Conservation (phyloP, 345 rosid genomes). For the Camelina hispida region DNA sequence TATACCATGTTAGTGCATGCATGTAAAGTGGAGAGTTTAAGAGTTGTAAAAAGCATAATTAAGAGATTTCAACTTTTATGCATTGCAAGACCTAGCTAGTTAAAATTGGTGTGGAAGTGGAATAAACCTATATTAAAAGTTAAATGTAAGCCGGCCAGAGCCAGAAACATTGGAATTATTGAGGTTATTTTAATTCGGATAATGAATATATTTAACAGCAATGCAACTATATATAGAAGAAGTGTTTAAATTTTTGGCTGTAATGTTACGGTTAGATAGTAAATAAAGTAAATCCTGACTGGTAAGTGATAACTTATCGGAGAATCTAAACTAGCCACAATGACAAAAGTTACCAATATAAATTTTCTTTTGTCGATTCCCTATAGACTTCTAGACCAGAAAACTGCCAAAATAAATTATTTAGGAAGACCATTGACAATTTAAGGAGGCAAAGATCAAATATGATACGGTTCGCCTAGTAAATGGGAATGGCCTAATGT, state of each 20-base stretch:
- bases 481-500: slow-evolving; percentile 28
- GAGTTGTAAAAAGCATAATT: neutral
- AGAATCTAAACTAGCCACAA: neutral
- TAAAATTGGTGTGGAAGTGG: neutral
- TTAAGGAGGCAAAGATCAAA: slow-evolving; percentile 24
- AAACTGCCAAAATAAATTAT: slow-evolving; percentile 5
- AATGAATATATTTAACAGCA: neutral
- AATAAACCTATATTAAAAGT: neutral
- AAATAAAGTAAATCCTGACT: too few species aligned
- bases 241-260: neutral
- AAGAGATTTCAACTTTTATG: slow-evolving; percentile 1
- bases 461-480: slow-evolving; percentile 16
- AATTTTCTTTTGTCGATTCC: neutral
- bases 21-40: slow-evolving; percentile 6
- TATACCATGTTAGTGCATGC: slow-evolving; percentile 25
- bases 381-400: neutral
- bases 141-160: neutral
- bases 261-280: too few species aligned
- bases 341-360: neutral
- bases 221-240: neutral
- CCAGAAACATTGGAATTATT: neutral
- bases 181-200: neutral
- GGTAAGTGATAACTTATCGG: too few species aligned
- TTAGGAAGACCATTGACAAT: slow-evolving; percentile 19
- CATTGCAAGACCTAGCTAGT: neutral